Evolutionary conservation across 129 eudicot genomes (phyloP).

Genomic region (Arctium minus): DNA sequence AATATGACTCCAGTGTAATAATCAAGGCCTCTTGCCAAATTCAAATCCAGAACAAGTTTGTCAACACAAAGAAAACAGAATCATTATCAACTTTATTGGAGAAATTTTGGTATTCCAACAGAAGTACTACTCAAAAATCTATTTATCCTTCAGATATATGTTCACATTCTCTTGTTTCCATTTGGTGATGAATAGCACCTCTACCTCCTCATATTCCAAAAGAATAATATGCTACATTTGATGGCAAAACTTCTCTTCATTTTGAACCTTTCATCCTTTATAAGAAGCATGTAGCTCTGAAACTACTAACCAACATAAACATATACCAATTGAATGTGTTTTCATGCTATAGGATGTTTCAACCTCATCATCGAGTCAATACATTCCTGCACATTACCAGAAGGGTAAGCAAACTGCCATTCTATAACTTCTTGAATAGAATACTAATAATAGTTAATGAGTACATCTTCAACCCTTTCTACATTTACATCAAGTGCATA

Average conservation of each 20-base stretch:
- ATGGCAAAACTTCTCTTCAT: not conserved
- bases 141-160: not conserved
- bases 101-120: too few species aligned
- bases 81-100: too few species aligned
- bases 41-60: slow-evolving; percentile 77
- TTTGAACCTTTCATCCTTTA: not conserved
- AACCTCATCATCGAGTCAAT: slow-evolving; percentile 63
- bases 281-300: not conserved
- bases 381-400: slow-evolving; percentile 61
- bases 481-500: slow-evolving; percentile 97
- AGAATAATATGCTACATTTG: not conserved
- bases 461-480: slow-evolving; percentile 98
- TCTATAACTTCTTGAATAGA: slow-evolving; percentile 58
- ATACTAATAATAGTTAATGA: too few species aligned
- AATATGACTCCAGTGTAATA: too few species aligned
- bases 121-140: not conserved
- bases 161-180: not conserved
- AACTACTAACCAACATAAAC: not conserved
- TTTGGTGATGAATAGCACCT: not conserved
- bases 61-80: not conserved
- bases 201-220: not conserved
- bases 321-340: not conserved
- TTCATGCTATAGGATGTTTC: slow-evolving; percentile 39
- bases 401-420: slow-evolving; percentile 93
- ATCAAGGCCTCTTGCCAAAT: slow-evolving; percentile 96